phyloP scores from a whole-genome alignment of 345 rosid species.

The Turnera subulata region DNA sequence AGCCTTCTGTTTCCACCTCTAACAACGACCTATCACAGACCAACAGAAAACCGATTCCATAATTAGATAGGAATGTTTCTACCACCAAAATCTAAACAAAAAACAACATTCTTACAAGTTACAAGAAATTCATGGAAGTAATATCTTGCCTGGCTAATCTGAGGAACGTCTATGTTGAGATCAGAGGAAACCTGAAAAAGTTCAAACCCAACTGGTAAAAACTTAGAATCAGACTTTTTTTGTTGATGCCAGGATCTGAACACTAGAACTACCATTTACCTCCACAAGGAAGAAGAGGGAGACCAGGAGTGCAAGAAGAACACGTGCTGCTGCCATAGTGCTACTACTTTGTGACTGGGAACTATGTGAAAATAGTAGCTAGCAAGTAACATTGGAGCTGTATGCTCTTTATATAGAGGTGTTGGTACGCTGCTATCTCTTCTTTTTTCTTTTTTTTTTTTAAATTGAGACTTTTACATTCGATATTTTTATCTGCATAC shows the following conservation, averaged over 20 bases:
- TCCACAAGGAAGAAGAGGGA: conserved; percentile 17
- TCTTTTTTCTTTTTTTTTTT: not conserved
- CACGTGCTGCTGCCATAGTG: conserved; percentile 12
- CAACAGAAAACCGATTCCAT: not conserved
- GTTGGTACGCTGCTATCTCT: not conserved
- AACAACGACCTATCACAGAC: conserved; percentile 9
- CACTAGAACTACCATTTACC: conserved; percentile 7
- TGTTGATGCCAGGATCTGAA: not conserved
- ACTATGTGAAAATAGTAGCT: too few relatives aligned
- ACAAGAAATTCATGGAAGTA: not conserved
- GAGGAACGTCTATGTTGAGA: conserved; percentile 7
- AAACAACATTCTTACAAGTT: too few relatives aligned
- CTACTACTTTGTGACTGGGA: not conserved
- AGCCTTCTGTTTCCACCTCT: conserved; percentile 33
- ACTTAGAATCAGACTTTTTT: too few relatives aligned
- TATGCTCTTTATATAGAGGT: conserved; percentile 17
- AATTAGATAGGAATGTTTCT: not conserved
- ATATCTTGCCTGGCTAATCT: not conserved
- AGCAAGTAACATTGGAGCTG: not conserved
- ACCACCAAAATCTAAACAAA: too few relatives aligned
- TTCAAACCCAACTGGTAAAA: not conserved
- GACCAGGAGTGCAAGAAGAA: conserved; percentile 18
- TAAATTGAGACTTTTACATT: not conserved
- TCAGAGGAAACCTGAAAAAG: conserved; percentile 27
- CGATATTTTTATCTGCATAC: not conserved